A percentile compares a stretch with the other conserved stretches of the same genome.
Evolutionary conservation across 495 filamentous ascomycete genomes (phyloP).

Genomic region (Podospora fimiseda): DNA sequence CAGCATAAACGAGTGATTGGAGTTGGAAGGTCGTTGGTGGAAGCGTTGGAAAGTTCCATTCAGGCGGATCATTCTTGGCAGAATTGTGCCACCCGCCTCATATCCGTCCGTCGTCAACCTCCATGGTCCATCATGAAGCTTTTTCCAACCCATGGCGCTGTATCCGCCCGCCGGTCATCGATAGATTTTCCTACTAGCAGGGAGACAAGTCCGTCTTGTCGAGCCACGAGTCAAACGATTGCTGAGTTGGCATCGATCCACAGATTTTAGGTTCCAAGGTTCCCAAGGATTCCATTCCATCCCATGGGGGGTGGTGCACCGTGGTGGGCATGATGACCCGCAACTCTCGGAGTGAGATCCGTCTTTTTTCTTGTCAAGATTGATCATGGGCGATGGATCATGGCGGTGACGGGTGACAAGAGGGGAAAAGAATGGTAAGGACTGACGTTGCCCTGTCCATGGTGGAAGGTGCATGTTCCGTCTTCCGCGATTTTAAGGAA

Average conservation of each 20-base stretch:
- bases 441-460: background rate
- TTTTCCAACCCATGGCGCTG: too few species aligned
- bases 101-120: background rate
- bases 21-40: background rate
- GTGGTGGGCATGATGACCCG: background rate
- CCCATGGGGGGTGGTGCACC: too few species aligned
- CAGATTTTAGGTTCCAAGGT: background rate
- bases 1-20: background rate
- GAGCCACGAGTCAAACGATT: background rate
- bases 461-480: background rate
- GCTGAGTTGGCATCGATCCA: background rate
- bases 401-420: background rate
- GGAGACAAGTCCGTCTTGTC: background rate
- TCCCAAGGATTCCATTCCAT: too few species aligned
- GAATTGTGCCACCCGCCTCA: background rate
- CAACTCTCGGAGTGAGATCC: background rate
- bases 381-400: background rate
- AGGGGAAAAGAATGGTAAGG: background rate
- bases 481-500: too few species aligned
- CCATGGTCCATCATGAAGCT: slow-evolving; percentile 7
- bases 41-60: slow-evolving; percentile 1
- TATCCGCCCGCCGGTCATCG: background rate
- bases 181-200: background rate
- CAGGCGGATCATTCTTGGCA: background rate
- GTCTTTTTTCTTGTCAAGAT: too few species aligned